phyloP scores from a whole-genome alignment of 1,284 basidiomycete species.

The Afroboletus lepidellus region DNA sequence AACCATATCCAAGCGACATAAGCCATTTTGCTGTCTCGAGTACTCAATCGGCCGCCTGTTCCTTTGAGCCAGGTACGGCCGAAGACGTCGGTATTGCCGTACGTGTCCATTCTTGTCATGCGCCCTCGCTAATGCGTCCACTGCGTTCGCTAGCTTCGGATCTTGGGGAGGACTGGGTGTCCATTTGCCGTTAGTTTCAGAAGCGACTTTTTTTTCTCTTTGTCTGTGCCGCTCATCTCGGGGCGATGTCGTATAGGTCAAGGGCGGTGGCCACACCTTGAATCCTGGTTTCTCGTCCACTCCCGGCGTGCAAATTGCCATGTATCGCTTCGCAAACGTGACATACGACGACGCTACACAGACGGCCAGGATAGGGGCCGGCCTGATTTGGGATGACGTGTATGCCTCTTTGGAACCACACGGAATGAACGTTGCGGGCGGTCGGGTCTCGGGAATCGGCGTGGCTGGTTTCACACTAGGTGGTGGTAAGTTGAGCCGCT shows the following conservation, averaged over 20 bases:
- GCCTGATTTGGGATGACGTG: constrained; percentile 43
- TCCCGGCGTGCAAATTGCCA: constrained; percentile 17
- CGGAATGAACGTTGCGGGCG: constrained; percentile 45
- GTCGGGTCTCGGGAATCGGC: constrained; percentile 47
- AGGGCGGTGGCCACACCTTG: constrained; percentile 49
- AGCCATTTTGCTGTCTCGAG: constrained; percentile 49
- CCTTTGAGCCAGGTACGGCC: constrained; percentile 52
- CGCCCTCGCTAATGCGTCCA: not conserved
- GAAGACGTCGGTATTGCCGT: constrained; percentile 48
- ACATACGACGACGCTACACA: constrained; percentile 31
- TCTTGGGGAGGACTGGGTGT: constrained; percentile 40
- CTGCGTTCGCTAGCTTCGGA: constrained; percentile 38
- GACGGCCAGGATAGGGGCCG: constrained; percentile 40
- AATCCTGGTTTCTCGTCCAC: constrained; percentile 37
- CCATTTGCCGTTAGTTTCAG: constrained; percentile 38
- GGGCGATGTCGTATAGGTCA: constrained; percentile 41
- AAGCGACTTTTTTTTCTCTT: not conserved
- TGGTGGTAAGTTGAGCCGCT: constrained; percentile 21
- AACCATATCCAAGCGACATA: constrained; percentile 39
- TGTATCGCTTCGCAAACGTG: constrained; percentile 29
- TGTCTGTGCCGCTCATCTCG: constrained; percentile 5
- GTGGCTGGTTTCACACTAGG: constrained; percentile 42
- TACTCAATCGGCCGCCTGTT: constrained; percentile 42
- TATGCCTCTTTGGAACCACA: constrained; percentile 42
- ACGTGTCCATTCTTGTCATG: constrained; percentile 16